Conservation (phyloP, 768 basidiomycete genomes). For the Boletus bicolor region DNA sequence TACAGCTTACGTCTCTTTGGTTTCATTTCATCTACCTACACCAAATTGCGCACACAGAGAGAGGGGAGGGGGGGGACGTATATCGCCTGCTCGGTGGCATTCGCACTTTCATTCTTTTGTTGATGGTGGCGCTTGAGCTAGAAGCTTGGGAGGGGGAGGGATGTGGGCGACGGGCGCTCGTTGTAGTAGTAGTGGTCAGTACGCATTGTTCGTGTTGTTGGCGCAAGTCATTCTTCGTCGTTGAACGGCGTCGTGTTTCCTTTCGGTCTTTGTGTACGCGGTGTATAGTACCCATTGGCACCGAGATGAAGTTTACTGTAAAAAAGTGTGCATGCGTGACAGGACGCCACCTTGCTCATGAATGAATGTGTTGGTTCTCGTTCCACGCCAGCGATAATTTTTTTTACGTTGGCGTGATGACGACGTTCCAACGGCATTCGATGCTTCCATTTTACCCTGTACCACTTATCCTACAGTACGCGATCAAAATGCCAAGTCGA, state of each 20-base stretch:
- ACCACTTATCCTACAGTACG: neutral
- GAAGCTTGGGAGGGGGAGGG: neutral
- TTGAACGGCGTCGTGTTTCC: slow-evolving; percentile 9
- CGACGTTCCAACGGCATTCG: neutral
- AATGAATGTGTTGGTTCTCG: neutral
- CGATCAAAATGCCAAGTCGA: neutral
- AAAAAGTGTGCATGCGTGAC: no score
- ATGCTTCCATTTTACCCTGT: neutral
- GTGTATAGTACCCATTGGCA: neutral
- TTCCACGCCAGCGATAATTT: neutral
- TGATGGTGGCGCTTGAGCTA: slow-evolving; percentile 7
- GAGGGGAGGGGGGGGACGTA: neutral
- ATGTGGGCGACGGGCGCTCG: neutral
- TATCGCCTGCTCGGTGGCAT: slow-evolving; percentile 11
- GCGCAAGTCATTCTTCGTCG: neutral
- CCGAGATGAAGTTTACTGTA: neutral
- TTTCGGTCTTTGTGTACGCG: neutral
- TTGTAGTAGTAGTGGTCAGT: neutral
- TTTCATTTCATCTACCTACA: slow-evolving; percentile 6
- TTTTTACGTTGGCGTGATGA: neutral
- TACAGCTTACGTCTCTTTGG: slow-evolving; percentile 6
- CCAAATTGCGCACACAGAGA: slow-evolving; percentile 1
- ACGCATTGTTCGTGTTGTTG: neutral
- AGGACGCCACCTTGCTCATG: neutral
- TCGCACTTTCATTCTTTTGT: slow-evolving; percentile 25